Evolutionary conservation across 2,329 filamentous ascomycete genomes (phyloP).

Genomic region (Balansia obtecta): DNA sequence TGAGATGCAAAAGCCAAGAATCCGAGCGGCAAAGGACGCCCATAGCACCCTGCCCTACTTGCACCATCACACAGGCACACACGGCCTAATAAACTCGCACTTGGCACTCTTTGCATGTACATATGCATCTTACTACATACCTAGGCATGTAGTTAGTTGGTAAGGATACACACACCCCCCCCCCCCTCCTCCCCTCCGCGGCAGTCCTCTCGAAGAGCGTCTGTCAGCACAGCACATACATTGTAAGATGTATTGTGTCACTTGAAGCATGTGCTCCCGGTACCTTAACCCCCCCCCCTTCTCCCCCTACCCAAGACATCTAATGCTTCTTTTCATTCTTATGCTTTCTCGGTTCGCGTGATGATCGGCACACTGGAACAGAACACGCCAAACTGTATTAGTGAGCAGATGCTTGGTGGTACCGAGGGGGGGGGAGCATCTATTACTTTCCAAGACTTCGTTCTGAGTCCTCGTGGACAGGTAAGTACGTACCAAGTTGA

Average conservation of each 20-base stretch:
- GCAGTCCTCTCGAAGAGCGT: background rate
- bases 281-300: background rate
- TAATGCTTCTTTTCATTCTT: background rate
- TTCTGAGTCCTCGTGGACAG: too few relatives aligned
- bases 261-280: background rate
- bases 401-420: background rate
- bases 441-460: too few relatives aligned
- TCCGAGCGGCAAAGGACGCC: background rate
- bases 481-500: background rate
- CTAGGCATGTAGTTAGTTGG: background rate
- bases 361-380: background rate
- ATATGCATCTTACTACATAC: too few relatives aligned
- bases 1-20: background rate
- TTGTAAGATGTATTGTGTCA: background rate
- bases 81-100: too few relatives aligned
- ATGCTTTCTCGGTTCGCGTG: background rate
- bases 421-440: too few relatives aligned
- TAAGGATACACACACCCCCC: background rate
- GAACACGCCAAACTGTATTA: background rate
- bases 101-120: background rate
- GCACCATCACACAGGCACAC: background rate
- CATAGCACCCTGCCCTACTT: background rate
- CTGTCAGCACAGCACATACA: background rate
- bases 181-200: background rate
- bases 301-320: background rate